A percentile compares a stretch with the other conserved stretches of the same genome.
Conservation (phyloP, 108 stramenopile species). For the Stephanodiscus minutulus region DNA sequence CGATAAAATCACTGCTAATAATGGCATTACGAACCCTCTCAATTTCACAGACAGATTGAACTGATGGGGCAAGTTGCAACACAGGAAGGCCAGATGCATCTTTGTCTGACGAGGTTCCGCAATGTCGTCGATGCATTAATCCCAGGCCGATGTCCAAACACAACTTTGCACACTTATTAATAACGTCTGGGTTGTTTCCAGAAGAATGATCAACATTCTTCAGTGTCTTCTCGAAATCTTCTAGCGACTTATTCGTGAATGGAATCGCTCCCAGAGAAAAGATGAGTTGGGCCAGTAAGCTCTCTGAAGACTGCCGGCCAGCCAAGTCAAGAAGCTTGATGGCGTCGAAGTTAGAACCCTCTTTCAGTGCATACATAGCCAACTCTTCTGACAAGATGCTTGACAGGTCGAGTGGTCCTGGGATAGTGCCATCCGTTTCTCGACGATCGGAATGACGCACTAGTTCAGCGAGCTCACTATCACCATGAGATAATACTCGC, state of each 20-base stretch:
- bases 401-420: conserved; percentile 63
- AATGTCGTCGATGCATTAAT: conserved; percentile 1
- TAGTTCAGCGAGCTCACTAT: conserved; percentile 69
- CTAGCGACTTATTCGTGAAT: conserved; percentile 10
- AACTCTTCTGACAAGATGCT: conserved; percentile 48
- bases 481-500: conserved; percentile 67
- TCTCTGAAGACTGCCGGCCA: conserved; percentile 58
- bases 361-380: conserved; percentile 48
- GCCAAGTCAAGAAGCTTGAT: conserved; percentile 69
- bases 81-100: conserved; percentile 10
- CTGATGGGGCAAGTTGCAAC: conserved; percentile 73
- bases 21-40: conserved; percentile 47
- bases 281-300: conserved; percentile 59
- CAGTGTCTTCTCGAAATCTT: conserved; percentile 7
- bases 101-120: background rate
- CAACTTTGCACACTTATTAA: conserved; percentile 11
- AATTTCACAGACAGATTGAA: conserved; percentile 50
- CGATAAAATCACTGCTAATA: conserved; percentile 54
- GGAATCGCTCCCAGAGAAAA: conserved; percentile 49
- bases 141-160: conserved; percentile 2
- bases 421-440: conserved; percentile 49
- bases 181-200: background rate
- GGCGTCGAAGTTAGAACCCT: conserved; percentile 52
- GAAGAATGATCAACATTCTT: conserved; percentile 1
- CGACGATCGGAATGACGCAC: conserved; percentile 59